phyloP scores from a whole-genome alignment of 495 filamentous ascomycete genomes.

The Pyronema omphalodes region DNA sequence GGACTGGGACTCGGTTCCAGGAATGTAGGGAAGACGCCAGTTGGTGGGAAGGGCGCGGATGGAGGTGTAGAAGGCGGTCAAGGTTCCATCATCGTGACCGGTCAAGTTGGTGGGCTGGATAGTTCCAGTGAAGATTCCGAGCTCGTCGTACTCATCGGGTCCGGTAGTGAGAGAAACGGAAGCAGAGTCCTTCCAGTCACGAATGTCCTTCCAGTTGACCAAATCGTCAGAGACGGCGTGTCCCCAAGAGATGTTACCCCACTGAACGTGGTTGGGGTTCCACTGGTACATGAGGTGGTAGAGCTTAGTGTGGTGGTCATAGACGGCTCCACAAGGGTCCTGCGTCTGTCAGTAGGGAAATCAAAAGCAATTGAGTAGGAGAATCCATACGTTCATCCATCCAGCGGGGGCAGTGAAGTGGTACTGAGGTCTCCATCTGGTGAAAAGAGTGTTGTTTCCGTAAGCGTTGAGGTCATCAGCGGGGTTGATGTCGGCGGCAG shows the following conservation, averaged over 20 bases:
- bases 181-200: slow-evolving; percentile 23
- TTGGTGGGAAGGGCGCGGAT: slow-evolving; percentile 34
- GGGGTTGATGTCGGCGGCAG: slow-evolving; percentile 37
- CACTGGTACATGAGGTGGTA: slow-evolving; percentile 28
- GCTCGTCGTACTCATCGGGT: slow-evolving; percentile 31
- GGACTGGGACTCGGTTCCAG: slow-evolving; percentile 34
- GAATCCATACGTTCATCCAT: slow-evolving; percentile 33
- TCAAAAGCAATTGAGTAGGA: not conserved
- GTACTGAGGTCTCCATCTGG: slow-evolving; percentile 31
- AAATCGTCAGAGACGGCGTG: slow-evolving; percentile 24
- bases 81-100: slow-evolving; percentile 27
- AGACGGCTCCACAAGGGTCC: slow-evolving; percentile 36
- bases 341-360: not conserved
- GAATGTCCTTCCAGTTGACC: slow-evolving; percentile 25
- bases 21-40: slow-evolving; percentile 30
- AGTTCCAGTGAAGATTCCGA: slow-evolving; percentile 37
- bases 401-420: slow-evolving; percentile 35
- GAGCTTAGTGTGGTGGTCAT: slow-evolving; percentile 31
- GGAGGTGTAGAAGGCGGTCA: slow-evolving; percentile 35
- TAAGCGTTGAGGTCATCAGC: slow-evolving; percentile 49
- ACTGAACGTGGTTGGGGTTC: slow-evolving; percentile 28
- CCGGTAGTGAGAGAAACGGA: slow-evolving; percentile 17
- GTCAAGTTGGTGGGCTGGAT: slow-evolving; percentile 29
- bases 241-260: slow-evolving; percentile 32
- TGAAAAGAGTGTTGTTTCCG: slow-evolving; percentile 25